Base-by-base conservation (phyloP, 2,329 filamentous ascomycete species). In the Xylariales sp. region DNA sequence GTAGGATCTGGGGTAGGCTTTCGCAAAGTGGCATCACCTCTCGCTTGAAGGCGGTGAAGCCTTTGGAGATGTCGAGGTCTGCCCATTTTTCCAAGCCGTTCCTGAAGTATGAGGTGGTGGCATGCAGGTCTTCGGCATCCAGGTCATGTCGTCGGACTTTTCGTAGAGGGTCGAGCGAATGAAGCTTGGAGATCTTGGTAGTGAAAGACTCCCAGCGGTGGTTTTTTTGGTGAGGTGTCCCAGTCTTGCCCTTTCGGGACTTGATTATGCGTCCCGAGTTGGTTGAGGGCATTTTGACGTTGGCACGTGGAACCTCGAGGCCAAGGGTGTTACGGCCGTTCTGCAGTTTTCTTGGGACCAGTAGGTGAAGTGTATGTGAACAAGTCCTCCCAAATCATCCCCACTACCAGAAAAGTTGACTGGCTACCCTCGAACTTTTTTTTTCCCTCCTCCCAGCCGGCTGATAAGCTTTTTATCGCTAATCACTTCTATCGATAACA, bases 161-260 rank as follows among this genome's bases (percentile, higher is more conserved):
- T 62, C 93, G 88, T 50, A 98, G 77, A 31, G 93, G 93, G 55
- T 98, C 91, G 66, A 98, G 75, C 21, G 80, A 80, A 65, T 88
- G 93, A 56, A 97, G 78, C 61, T 90, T 93, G 46, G 87, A 80
- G 60, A 97, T 87, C 62, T 94, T 93, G 57, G 83, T 78, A 42
- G 84, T 87, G 66, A 97, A 97, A 45, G 87, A 84, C 66, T 96
- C 85, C 78, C 88, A 97, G 59, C 87, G 78, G 65, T 96, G 88
- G 37, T 88, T 85, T 57, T 88, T 90, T 45, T 83, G 81, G 50
- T 89, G 86, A 35, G 73, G 70, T 18, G 88, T 94, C 47, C 75
- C 74, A 44, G 75, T 74, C 58, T 85, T 88, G 47, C 74, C 74
- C 66, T 84, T 87, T 50, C 73, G 75, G 61, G 76, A 74, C 72